Evolutionary conservation across 2,329 filamentous ascomycete genomes (phyloP).

Genomic region (Aspergillus viridinutans): DNA sequence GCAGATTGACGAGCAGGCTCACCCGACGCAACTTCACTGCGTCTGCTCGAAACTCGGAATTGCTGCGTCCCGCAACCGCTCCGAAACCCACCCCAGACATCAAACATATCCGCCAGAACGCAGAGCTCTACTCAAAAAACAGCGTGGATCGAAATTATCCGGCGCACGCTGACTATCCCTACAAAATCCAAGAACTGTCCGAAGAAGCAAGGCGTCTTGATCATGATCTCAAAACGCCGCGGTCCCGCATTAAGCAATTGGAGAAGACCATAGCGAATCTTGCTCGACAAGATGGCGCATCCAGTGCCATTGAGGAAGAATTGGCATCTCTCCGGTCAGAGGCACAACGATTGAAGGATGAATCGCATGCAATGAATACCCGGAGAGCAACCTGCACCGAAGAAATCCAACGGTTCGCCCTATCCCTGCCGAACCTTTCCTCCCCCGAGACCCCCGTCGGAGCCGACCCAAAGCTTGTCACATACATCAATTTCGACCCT

Average conservation of each 20-base stretch:
- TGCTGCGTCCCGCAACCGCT: conserved; percentile 61
- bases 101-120: conserved; percentile 84
- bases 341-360: conserved; percentile 37
- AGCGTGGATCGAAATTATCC: conserved; percentile 81
- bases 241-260: conserved; percentile 42
- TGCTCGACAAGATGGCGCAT: conserved; percentile 16
- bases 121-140: conserved; percentile 74
- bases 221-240: conserved; percentile 36
- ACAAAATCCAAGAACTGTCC: conserved; percentile 46
- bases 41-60: conserved; percentile 18
- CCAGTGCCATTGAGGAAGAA: conserved; percentile 10
- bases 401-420: conserved; percentile 70
- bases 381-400: conserved; percentile 35
- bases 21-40: conserved; percentile 12
- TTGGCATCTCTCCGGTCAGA: conserved; percentile 31
- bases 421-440: conserved; percentile 82
- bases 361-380: conserved; percentile 28
- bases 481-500: conserved; percentile 73
- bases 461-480: conserved; percentile 59
- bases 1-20: conserved; percentile 20
- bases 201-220: conserved; percentile 37
- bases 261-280: conserved; percentile 39
- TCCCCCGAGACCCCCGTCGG: conserved; percentile 70
- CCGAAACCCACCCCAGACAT: conserved; percentile 78
- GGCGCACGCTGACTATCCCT: conserved; percentile 48